These are phyloP conservation scores for Sporothrix protearum DNA, from an alignment of 2,329 filamentous ascomycete species.

Conservation along the genomic window DNA sequence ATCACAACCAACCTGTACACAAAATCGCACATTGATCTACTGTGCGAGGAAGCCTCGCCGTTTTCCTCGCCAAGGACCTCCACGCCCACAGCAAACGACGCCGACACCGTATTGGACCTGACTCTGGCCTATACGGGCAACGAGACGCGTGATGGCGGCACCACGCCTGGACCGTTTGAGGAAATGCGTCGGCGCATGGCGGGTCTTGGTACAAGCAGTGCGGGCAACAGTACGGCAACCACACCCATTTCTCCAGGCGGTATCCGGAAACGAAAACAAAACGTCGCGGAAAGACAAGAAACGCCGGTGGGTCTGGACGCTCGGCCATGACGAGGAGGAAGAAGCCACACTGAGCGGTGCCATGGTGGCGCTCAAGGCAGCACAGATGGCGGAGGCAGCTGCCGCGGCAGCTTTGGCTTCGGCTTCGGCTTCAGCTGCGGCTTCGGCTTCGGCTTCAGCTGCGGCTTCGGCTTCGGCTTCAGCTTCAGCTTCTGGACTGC, in stretches of 20 bases:
- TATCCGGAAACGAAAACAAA: conserved; percentile 51
- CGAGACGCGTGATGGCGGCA: conserved; percentile 58
- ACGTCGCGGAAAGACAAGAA: conserved; percentile 59
- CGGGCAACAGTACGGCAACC: conserved; percentile 35
- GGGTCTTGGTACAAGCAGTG: conserved; percentile 42
- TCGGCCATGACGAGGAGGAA: conserved; percentile 51
- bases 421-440: neutral
- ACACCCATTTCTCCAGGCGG: conserved; percentile 34
- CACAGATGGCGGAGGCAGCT: conserved; percentile 26
- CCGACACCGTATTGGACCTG: conserved; percentile 46
- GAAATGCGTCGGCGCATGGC: conserved; percentile 59
- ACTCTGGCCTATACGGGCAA: conserved; percentile 51
- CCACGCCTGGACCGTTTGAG: conserved; percentile 61
- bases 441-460: neutral
- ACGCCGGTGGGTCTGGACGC: conserved; percentile 64
- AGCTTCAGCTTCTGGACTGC: neutral
- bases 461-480: neutral
- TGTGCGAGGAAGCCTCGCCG: conserved; percentile 56
- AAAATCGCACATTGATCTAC: conserved; percentile 60
- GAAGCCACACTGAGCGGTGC: conserved; percentile 40
- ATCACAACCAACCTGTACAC: conserved; percentile 62
- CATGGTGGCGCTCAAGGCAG: conserved; percentile 30
- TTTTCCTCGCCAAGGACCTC: conserved; percentile 38
- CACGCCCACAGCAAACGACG: conserved; percentile 33
- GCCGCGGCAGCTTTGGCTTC: neutral